Percentiles rank a stretch among this genome's conserved stretches.
Conservation (phyloP, 495 filamentous ascomycete species). For the Aspergillus coremiiformis region DNA sequence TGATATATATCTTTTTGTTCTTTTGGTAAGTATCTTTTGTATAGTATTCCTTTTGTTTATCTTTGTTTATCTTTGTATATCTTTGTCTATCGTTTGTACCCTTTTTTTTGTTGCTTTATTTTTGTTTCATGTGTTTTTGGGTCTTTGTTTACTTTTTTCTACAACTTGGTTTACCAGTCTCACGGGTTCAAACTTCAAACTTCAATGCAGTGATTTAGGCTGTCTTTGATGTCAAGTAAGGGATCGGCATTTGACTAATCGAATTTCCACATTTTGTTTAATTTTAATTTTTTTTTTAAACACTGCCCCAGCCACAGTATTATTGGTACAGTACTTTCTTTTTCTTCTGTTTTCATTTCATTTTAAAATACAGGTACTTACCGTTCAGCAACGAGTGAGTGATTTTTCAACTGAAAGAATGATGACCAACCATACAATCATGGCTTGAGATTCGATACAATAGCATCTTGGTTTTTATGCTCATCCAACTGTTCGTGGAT, state of each 20-base stretch:
- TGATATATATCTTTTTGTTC: not conserved
- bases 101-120: not conserved
- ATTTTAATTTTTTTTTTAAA: no score
- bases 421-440: not conserved
- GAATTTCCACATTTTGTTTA: not conserved
- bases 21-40: not conserved
- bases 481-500: not conserved
- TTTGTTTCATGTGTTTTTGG: not conserved
- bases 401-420: not conserved
- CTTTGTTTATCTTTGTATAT: no score
- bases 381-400: not conserved
- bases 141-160: not conserved
- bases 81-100: not conserved
- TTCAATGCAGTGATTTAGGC: not conserved
- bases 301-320: not conserved
- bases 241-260: conserved; percentile 6
- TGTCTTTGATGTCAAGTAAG: not conserved
- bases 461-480: not conserved
- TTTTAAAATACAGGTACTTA: not conserved
- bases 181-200: not conserved
- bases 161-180: not conserved
- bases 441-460: not conserved
- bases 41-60: no score
- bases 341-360: not conserved
- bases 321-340: not conserved